Base-by-base conservation (phyloP, 2,329 filamentous ascomycete species). In the Colletotrichum plurivorum region DNA sequence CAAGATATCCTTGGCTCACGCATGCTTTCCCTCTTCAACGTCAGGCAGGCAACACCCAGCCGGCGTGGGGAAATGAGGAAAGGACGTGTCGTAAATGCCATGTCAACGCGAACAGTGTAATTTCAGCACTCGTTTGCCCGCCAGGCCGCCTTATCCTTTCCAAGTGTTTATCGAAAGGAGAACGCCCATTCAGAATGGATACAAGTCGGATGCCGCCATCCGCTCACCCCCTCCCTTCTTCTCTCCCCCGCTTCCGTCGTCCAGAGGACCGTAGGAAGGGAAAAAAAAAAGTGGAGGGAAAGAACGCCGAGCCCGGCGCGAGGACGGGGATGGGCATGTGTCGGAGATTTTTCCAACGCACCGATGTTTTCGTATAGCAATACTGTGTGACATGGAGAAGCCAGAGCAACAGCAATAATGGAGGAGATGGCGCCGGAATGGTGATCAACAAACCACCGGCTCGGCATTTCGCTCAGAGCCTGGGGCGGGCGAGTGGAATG, bases 31-130 rank as follows among this genome's bases (percentile, higher is more conserved):
- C 27, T 31, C 7, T 31, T 2, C 22, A 7, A 31, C 27, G 2
- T 31, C 27, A 31, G 27, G 27, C 27, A 60, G 49, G 61, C 54
- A 49, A 52, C 27, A 54, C 61, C 61, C 20, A 45, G 61, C 43
- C 4, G 5, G 36, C 18, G 27, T 8, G 39, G 6, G 39, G 46
- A 69, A 66, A 69, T 69, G 61, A 69, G 61, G 9, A 31, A 31
- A 41, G 61, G 43, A 55, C 46, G 66, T 58, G 54, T 48, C 54
- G 66, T 59, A 55, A 65, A 69, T 69, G 66, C 66, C 61, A 45
- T 63, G 27, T 15, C 25, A 54, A 9, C n/a, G 46, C 4, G 12
- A 9, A 8, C 6, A 9, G 16, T 18, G 5, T 36, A 39, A 39
- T 36, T 22, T 22, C 22, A 22, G 2, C 22, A 22, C 22, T 22